Conservation (phyloP, 345 rosid genomes). For the Eucalyptus pauciflora region DNA sequence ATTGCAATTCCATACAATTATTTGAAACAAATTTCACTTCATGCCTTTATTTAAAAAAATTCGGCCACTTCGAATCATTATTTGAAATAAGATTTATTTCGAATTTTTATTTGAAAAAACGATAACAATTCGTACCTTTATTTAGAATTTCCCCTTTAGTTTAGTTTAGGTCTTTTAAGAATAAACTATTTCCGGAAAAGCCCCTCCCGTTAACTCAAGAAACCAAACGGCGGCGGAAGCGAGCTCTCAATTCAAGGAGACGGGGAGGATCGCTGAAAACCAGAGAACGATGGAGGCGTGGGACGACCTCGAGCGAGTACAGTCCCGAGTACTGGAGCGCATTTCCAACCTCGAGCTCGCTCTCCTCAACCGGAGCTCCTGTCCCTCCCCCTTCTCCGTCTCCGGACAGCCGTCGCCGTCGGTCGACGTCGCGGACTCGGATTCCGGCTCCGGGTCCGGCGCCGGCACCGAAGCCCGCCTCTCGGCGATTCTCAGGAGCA, state of each 20-base stretch:
- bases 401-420: constrained; percentile 6
- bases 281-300: neutral
- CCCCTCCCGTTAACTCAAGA: too few species aligned
- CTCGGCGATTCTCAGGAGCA: constrained; percentile 46
- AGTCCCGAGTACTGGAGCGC: constrained; percentile 36
- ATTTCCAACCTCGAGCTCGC: constrained; percentile 37
- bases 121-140: too few species aligned
- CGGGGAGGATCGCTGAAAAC: neutral
- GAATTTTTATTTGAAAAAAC: too few species aligned
- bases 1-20: too few species aligned
- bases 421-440: neutral
- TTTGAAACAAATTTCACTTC: too few species aligned
- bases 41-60: too few species aligned
- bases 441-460: neutral
- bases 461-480: constrained; percentile 40
- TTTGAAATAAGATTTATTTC: too few species aligned
- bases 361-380: neutral
- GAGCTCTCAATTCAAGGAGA: neutral
- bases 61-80: too few species aligned
- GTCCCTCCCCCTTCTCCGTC: neutral
- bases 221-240: too few species aligned
- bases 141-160: too few species aligned
- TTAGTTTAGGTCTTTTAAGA: too few species aligned
- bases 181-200: too few species aligned
- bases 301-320: constrained; percentile 51